A percentile compares a stretch with the other conserved stretches of the same genome.
These are phyloP conservation scores for Aspergillus costaricaensis DNA, from an alignment of 2,329 filamentous ascomycete species.

Conservation along the genomic window DNA sequence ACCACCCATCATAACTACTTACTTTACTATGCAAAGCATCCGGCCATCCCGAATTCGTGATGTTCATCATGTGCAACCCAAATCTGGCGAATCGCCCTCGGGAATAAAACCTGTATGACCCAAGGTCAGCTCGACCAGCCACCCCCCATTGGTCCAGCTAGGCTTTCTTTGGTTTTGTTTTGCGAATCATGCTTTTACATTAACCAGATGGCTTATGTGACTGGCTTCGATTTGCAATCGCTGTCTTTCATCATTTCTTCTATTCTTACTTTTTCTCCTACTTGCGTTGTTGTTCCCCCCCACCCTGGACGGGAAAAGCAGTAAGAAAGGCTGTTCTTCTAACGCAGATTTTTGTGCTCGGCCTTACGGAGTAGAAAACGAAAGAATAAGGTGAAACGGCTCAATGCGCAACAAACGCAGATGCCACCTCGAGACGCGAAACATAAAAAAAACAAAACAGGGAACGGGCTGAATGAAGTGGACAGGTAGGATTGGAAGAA, in stretches of 20 bases:
- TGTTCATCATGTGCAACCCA: slow-evolving; percentile 26
- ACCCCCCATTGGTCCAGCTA: slow-evolving; percentile 19
- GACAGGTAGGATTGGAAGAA: no score
- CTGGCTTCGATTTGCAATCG: slow-evolving; percentile 8
- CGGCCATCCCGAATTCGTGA: slow-evolving; percentile 27
- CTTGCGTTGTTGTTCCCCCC: not conserved
- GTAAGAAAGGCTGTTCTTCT: no score
- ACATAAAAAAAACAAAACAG: no score
- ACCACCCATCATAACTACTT: not conserved
- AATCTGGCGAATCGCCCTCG: slow-evolving; percentile 20
- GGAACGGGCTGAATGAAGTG: no score
- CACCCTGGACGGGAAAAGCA: not conserved
- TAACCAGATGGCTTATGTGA: slow-evolving; percentile 9
- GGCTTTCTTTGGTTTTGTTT: slow-evolving; percentile 7
- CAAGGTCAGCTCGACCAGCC: slow-evolving; percentile 16
- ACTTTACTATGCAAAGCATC: slow-evolving; percentile 12
- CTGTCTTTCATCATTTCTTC: not conserved
- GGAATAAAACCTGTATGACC: slow-evolving; percentile 14
- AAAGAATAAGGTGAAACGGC: no score
- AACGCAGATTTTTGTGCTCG: no score
- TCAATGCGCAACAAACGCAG: no score
- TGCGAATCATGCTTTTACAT: slow-evolving; percentile 15
- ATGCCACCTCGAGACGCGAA: no score
- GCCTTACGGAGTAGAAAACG: no score
- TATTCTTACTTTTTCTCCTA: not conserved